Percentiles rank a stretch among this genome's conserved stretches.
Conservation (phyloP, 495 filamentous ascomycete genomes). For the Aspergillus baeticus region DNA sequence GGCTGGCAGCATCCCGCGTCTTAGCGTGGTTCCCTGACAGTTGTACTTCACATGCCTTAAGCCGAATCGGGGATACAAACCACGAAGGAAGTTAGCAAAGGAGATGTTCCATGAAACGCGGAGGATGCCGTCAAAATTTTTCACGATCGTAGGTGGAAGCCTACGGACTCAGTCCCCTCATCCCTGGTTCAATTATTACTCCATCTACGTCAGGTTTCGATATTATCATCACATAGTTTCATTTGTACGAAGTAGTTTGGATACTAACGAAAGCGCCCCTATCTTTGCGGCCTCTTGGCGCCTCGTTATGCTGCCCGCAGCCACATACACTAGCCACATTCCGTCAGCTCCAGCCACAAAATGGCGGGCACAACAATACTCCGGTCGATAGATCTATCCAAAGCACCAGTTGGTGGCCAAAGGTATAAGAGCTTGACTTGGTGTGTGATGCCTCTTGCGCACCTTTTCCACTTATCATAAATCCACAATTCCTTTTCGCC, state of each 20-base stretch:
- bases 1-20: too few relatives aligned
- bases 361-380: conserved; percentile 1
- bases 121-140: background rate
- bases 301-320: background rate
- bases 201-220: too few relatives aligned
- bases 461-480: background rate
- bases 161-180: background rate
- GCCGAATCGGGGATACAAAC: conserved; percentile 1
- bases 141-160: background rate
- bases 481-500: background rate
- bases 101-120: background rate
- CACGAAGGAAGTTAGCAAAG: too few relatives aligned
- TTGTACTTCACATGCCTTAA: background rate
- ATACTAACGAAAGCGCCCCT: too few relatives aligned
- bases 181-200: too few relatives aligned
- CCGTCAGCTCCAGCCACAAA: conserved; percentile 11
- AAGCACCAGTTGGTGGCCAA: too few relatives aligned
- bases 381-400: background rate
- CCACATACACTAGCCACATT: conserved; percentile 14
- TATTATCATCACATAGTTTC: too few relatives aligned
- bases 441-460: background rate
- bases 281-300: background rate
- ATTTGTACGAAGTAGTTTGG: too few relatives aligned
- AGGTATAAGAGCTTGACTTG: background rate
- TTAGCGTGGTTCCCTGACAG: too few relatives aligned